Percentiles rank a stretch among this genome's conserved stretches.
Conservation (phyloP, 352 stramenopile species). For the Phytophthora colocasiae region DNA sequence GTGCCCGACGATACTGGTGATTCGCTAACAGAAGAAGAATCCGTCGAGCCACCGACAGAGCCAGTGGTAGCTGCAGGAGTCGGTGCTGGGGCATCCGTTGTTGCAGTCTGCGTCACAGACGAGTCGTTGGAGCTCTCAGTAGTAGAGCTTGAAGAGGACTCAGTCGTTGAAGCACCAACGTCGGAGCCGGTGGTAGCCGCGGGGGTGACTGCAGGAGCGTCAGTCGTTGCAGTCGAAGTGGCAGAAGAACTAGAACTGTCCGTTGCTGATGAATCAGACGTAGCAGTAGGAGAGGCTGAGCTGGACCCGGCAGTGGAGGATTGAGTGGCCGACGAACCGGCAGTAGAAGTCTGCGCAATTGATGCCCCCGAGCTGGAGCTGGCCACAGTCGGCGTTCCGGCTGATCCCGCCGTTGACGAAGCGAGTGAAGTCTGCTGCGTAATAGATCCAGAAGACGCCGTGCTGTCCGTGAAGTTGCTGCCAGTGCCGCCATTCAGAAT, state of each 20-base stretch:
- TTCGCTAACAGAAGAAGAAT: background rate
- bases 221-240: constrained; percentile 4
- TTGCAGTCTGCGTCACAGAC: background rate
- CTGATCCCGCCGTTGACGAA: constrained; percentile 19
- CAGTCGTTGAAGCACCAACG: background rate
- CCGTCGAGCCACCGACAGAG: background rate
- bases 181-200: background rate
- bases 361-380: constrained; percentile 8
- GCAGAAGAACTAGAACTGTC: constrained; percentile 19
- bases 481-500: constrained; percentile 29
- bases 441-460: constrained; percentile 13
- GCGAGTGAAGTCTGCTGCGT: constrained; percentile 19
- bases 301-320: constrained; percentile 14
- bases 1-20: background rate
- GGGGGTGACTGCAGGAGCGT: constrained; percentile 6
- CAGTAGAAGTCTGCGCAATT: constrained; percentile 3
- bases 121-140: constrained; percentile 9
- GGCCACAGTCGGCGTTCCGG: constrained; percentile 10
- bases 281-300: constrained; percentile 1
- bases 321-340: constrained; percentile 19
- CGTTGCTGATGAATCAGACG: constrained; percentile 10
- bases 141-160: background rate
- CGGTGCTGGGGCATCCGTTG: background rate
- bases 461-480: constrained; percentile 26
- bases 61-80: background rate